Evolutionary conservation across 805 yeast species (phyloP), one percentile per base, ranked within the genome.

Genomic region (Wickerhamiella domercqiae): DNA sequence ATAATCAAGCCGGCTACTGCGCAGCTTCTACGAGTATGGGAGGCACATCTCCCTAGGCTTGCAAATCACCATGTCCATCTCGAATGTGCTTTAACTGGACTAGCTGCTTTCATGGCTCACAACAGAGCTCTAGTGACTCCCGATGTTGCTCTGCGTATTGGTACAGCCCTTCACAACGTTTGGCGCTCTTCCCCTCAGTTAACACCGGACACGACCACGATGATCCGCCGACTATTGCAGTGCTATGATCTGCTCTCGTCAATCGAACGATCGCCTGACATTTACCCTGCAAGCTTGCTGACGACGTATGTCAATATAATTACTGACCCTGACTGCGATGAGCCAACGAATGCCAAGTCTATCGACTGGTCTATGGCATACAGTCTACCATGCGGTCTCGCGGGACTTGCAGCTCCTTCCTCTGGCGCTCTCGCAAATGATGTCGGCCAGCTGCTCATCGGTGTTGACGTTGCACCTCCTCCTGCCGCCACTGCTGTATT

Each of bases 11-110:
- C 71, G 39, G 76, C 75, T 44, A 57, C 67, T 11, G 65, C 73
- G 2, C 82, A 75, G 45, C 61, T 79, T 35, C 54, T 78, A 33
- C 53, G 63, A 7, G 60, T 78, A 39, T 79, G 86, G 86, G 73
- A 73, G 43, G 65, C 68, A 31, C 59, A 75, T 5, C 48, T 74
- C 28, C 55, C 36, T 51, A 57, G 56, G 24, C 52, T 62, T 36
- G 75, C 73, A 45, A 64, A 74, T 4, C 66, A 78, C 42, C 64
- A 71, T 9, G 40, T 24, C 5, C 32, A 24, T 13, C 19, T 37
- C 1, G 46, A 41, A 42, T 70, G 70, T 43, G 69, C 82, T 0
- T 53, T 79, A 33, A 64, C 73, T 1, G 73, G 80, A 33, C 51
- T 78, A 14, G 47, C 70, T 19, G 63, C 71, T 5, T 77, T 72